These are phyloP conservation scores for Exophiala viscosa DNA, from an alignment of 2,329 filamentous ascomycete species.

Conservation along the genomic window DNA sequence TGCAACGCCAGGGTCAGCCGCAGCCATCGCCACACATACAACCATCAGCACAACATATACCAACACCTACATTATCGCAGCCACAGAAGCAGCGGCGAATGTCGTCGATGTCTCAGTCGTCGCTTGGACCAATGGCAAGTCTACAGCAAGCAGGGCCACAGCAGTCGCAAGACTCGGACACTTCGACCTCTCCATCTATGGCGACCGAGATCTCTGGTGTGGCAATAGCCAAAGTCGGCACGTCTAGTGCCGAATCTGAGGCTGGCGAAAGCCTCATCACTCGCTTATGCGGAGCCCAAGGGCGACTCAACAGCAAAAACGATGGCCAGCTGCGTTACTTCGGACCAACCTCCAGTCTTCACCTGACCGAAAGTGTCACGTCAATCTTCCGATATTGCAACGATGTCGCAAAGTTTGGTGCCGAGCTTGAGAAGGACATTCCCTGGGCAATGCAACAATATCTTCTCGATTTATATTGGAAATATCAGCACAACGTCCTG, in stretches of 20 bases:
- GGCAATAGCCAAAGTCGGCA: background rate
- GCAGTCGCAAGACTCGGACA: slow-evolving; percentile 1
- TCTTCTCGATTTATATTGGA: slow-evolving; percentile 14
- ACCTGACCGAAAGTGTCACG: slow-evolving; percentile 9
- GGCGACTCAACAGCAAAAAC: slow-evolving; percentile 4
- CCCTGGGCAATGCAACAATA: slow-evolving; percentile 13
- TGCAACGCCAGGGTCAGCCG: background rate
- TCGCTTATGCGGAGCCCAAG: slow-evolving; percentile 3
- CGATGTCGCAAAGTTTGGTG: slow-evolving; percentile 4
- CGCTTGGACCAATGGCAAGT: no score
- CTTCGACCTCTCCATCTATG: background rate
- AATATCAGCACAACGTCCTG: slow-evolving; percentile 11
- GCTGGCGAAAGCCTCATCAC: slow-evolving; percentile 4
- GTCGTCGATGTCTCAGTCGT: no score
- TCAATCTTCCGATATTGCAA: slow-evolving; percentile 8
- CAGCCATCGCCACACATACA: no score
- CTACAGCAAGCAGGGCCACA: background rate
- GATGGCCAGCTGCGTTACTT: slow-evolving; percentile 11
- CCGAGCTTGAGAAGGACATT: slow-evolving; percentile 9
- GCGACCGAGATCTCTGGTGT: slow-evolving; percentile 2
- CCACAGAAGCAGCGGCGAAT: no score
- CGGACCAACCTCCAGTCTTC: slow-evolving; percentile 10
- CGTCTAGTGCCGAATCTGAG: slow-evolving; percentile 1
- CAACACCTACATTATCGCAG: no score
- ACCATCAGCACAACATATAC: no score